Base-by-base conservation (phyloP, 176 grass and related monocot genomes). In the Dendrocalamus sinicus region DNA sequence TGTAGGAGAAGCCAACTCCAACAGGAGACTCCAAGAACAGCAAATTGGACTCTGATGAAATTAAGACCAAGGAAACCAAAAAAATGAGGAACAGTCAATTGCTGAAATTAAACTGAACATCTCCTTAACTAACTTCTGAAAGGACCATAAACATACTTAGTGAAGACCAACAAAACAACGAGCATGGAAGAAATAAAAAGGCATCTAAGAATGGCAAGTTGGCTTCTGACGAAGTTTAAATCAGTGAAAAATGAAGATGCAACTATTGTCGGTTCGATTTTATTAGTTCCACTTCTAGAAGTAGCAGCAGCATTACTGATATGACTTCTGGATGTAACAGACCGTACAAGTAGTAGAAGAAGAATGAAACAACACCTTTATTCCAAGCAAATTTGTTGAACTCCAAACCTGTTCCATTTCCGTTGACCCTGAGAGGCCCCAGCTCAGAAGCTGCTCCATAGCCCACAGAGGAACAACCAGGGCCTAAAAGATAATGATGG, bases 371-470 rank as follows among this genome's bases (percentile, higher is more conserved):
- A 30, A 41, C 58, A 97, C 95, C 92, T 83, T 91, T 73, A 72
- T 88, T 95, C 95, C 95, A 97, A 70, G 95, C 82, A 89, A 91
- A 92, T 62, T 76, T 86, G 77, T 97, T 91, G 89, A 97, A 97
- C 77, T 91, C 86, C 55, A 95, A 86, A 58, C 89, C 82, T 20
- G 87, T 85, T 35, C 91, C 92, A 69, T 89, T 85, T 86, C 70
- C 89, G 37, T 91, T 93, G 15, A 97, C 82, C 35, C 84, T 84
- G 20, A 95, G 85, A 79, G 95, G 92, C 2, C 92, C 92, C 76
- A 95, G 13, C 76, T 97, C 95, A 57, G 73, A 59, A 64, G 95
- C 92, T 90, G 89, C 95, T 84, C 92, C 95, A 81, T 90, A 95
- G 59, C 95, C 95, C 73, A 95, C 89, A 65, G 95, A 97, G 23